Conservation (phyloP, 2,329 filamentous ascomycete species). For the Pseudogymnoascus pannorum region DNA sequence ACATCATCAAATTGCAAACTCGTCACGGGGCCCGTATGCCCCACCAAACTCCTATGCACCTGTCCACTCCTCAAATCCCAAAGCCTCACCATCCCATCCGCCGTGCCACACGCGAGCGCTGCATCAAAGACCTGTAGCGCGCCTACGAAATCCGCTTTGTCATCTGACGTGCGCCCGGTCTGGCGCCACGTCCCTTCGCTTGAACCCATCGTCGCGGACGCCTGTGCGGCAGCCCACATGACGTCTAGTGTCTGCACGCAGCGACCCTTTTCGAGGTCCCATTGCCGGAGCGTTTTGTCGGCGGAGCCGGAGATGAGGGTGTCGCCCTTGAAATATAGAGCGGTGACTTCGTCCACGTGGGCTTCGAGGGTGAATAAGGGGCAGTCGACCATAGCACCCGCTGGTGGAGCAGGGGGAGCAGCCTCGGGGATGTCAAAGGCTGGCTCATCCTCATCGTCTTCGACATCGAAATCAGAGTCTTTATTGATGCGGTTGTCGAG, state of each 20-base stretch:
- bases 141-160: conserved; percentile 83
- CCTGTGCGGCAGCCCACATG: conserved; percentile 94
- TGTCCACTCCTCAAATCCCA: conserved; percentile 97
- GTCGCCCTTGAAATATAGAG: conserved; percentile 81
- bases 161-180: conserved; percentile 55
- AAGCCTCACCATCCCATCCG: conserved; percentile 91
- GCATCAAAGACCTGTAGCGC: conserved; percentile 94
- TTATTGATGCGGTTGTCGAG: conserved; percentile 43
- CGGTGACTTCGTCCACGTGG: conserved; percentile 90
- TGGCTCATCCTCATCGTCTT: conserved; percentile 53
- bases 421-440: conserved; percentile 67
- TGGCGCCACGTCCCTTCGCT: conserved; percentile 63
- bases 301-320: conserved; percentile 91
- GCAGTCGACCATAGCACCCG: conserved; percentile 82
- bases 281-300: conserved; percentile 94
- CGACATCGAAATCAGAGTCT: conserved; percentile 50
- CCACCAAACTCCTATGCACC: conserved; percentile 92
- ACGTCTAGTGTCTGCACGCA: conserved; percentile 97
- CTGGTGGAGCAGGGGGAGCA: conserved; percentile 59
- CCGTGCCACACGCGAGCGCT: conserved; percentile 89
- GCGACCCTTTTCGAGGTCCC: conserved; percentile 94
- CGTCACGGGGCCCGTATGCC: conserved; percentile 90
- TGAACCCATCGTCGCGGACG: conserved; percentile 59
- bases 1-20: conserved; percentile 94
- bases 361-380: conserved; percentile 81